A percentile compares a stretch with the other conserved stretches of the same genome.
Evolutionary conservation across 805 yeast genomes (phyloP).

Genomic region (Yarrowia divulgata): DNA sequence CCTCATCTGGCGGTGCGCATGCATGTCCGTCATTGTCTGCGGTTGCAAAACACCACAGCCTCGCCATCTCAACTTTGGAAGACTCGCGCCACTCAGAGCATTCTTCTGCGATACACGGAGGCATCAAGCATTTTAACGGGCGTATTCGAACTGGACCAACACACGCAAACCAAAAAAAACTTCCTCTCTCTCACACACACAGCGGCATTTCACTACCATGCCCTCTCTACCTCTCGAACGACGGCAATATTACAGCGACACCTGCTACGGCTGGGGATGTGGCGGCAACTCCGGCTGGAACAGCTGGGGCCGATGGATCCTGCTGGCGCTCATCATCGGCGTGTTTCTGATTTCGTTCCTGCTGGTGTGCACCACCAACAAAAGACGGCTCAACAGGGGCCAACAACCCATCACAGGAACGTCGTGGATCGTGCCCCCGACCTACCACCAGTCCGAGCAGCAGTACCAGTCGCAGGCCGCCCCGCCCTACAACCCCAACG

Average conservation of each 20-base stretch:
- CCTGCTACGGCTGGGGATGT: constrained; percentile 39
- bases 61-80: constrained; percentile 19
- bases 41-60: constrained; percentile 26
- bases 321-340: constrained; percentile 47
- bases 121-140: neutral
- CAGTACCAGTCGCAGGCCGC: constrained; percentile 53
- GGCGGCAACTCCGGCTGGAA: constrained; percentile 46
- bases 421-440: constrained; percentile 87
- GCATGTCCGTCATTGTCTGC: constrained; percentile 23
- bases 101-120: too few relatives aligned
- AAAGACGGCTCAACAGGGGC: constrained; percentile 50
- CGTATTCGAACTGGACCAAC: neutral
- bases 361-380: constrained; percentile 44
- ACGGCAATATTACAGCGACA: constrained; percentile 37
- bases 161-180: constrained; percentile 51
- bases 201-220: neutral
- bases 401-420: constrained; percentile 74
- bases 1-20: neutral
- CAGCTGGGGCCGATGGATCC: constrained; percentile 52
- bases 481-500: constrained; percentile 50
- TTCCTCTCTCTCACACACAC: neutral
- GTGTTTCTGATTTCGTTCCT: constrained; percentile 44
- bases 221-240: constrained; percentile 15
- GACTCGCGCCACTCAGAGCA: neutral
- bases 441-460: constrained; percentile 64